A percentile compares a stretch with the other conserved stretches of the same genome.
Conservation (phyloP, 2,329 filamentous ascomycete species). For the Hypoxylon sp. region DNA sequence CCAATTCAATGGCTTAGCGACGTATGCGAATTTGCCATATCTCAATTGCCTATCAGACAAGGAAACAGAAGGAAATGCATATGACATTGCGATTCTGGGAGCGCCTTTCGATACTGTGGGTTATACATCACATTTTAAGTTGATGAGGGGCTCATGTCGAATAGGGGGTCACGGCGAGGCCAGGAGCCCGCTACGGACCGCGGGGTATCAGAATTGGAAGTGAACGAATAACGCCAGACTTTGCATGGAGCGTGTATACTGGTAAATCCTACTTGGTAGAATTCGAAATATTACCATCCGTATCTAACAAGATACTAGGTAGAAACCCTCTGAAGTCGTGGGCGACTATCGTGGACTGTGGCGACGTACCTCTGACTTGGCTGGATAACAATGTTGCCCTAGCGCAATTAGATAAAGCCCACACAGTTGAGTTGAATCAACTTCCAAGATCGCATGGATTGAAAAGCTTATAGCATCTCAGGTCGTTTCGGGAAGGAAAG, state of each 20-base stretch:
- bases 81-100: slow-evolving; percentile 71
- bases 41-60: slow-evolving; percentile 72
- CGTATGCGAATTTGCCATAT: slow-evolving; percentile 73
- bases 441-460: not conserved
- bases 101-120: slow-evolving; percentile 65
- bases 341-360: slow-evolving; percentile 82
- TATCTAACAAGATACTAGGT: slow-evolving; percentile 47
- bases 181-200: slow-evolving; percentile 57
- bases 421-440: slow-evolving; percentile 58
- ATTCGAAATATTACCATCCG: not conserved
- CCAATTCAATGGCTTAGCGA: slow-evolving; percentile 70
- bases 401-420: slow-evolving; percentile 80
- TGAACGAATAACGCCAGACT: slow-evolving; percentile 46
- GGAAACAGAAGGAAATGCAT: slow-evolving; percentile 55
- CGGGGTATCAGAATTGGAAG: slow-evolving; percentile 54
- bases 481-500: slow-evolving; percentile 54
- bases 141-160: slow-evolving; percentile 12
- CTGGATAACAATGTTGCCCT: slow-evolving; percentile 83
- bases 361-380: slow-evolving; percentile 82
- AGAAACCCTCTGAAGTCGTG: slow-evolving; percentile 79
- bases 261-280: slow-evolving; percentile 49
- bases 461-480: slow-evolving; percentile 25
- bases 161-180: slow-evolving; percentile 54
- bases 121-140: slow-evolving; percentile 1
- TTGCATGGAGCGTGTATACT: slow-evolving; percentile 64